Base-by-base conservation (phyloP, 2,329 filamentous ascomycete species). In the Aspergillus sp. region DNA sequence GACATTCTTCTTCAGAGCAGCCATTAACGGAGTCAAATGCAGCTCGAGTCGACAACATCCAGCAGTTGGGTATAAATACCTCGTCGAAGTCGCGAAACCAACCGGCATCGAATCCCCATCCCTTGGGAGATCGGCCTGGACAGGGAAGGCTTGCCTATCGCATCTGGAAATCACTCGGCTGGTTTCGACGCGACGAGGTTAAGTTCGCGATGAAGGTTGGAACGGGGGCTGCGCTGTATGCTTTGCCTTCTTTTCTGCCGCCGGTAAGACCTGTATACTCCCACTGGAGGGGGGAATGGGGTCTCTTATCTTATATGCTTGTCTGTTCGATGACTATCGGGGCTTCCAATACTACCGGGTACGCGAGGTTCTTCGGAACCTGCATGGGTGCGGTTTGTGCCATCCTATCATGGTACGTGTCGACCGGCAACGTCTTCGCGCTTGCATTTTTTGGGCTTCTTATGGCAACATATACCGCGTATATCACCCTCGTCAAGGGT, bases 301-400 rank as follows among this genome's bases (percentile, higher is more conserved):
- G 95, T 22, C 82, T 99, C 2, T 76, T 99, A 57, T 96, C 92
- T 0, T 98, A 96, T 80, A 98, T 98, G 94, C 87, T 98, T 71
- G 95, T 99, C 24, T 96, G 93, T 72, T 92, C 91, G 42, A 98
- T 97, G 92, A 99, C 94, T 0, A 94, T 97, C 22, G 95, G 95
- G 29, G 92, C 95, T 7, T 91, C 92, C 24, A 99, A 98, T 74
- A 96, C 94, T 1, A 97, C 94, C 0, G 93, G 92, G 4, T 87
- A 88, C 70, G 87, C 93, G 52, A 88, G 95, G 66, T 94, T 98
- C 71, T 81, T 91, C 9, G 95, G 94, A 58, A 99, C 94, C 1
- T 82, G 92, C 36, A 81, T 96, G 42, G 95, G 95, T 18, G 92
- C 92, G 6, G 72, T 84, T 1, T 88, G 88, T 63, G 91, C 94